phyloP scores from a whole-genome alignment of 1,284 basidiomycete genomes.

The Ustilago crameri region DNA sequence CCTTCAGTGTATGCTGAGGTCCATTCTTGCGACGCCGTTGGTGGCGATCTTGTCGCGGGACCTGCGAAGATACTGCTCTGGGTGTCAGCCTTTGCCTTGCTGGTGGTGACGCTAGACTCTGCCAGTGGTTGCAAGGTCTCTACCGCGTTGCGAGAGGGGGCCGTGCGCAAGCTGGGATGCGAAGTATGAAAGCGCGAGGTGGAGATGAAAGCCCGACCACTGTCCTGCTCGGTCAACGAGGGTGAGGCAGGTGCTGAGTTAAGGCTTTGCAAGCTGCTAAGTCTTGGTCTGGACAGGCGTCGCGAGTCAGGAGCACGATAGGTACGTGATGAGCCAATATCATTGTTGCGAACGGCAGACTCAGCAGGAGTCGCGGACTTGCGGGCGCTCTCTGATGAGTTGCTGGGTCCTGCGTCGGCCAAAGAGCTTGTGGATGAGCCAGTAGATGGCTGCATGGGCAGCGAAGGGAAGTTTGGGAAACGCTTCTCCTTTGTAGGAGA shows the following conservation, averaged over 20 bases:
- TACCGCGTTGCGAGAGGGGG: constrained; percentile 35
- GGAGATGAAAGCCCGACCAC: constrained; percentile 31
- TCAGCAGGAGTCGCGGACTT: neutral
- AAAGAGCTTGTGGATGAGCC: neutral
- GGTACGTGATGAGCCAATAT: constrained; percentile 5
- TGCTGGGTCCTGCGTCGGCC: constrained; percentile 11
- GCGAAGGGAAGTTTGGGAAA: constrained; percentile 10
- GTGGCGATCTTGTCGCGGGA: constrained; percentile 4
- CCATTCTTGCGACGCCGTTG: constrained; percentile 3
- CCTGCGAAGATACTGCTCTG: neutral
- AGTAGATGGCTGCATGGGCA: constrained; percentile 1
- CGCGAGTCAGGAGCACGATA: constrained; percentile 10
- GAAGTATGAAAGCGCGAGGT: constrained; percentile 20
- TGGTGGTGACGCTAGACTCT: constrained; percentile 20
- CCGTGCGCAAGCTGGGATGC: constrained; percentile 24
- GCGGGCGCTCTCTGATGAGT: neutral
- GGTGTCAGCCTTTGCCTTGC: constrained; percentile 5
- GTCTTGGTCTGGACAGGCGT: constrained; percentile 26
- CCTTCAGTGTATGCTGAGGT: constrained; percentile 1
- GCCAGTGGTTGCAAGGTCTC: constrained; percentile 42
- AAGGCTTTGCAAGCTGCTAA: constrained; percentile 45
- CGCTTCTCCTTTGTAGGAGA: constrained; percentile 37
- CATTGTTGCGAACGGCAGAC: neutral
- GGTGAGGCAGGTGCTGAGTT: constrained; percentile 44
- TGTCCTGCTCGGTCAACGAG: constrained; percentile 41